Percentiles rank a stretch among this genome's conserved stretches.
Conservation (phyloP, 2,329 filamentous ascomycete species). For the Colletotrichum plurivorum region DNA sequence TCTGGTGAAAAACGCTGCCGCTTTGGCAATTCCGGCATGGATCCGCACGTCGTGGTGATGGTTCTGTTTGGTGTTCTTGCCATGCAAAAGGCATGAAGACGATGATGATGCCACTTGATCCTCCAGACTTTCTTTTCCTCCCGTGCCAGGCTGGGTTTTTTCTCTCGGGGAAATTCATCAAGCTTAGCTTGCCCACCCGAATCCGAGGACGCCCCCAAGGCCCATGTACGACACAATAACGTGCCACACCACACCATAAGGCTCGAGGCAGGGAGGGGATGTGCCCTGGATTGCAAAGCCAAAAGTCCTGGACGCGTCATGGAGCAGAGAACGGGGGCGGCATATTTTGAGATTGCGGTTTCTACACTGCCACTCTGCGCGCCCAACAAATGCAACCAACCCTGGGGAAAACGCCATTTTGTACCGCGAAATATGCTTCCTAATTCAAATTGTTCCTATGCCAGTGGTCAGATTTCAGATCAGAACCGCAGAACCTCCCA, state of each 20-base stretch:
- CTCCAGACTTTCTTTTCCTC: background rate
- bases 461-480: slow-evolving; percentile 20
- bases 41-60: background rate
- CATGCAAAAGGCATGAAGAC: background rate
- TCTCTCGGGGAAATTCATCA: slow-evolving; percentile 2
- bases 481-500: no score
- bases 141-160: background rate
- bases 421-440: slow-evolving; percentile 13
- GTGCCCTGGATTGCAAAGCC: slow-evolving; percentile 1
- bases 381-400: slow-evolving; percentile 27
- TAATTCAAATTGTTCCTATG: slow-evolving; percentile 21
- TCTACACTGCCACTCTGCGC: slow-evolving; percentile 27
- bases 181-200: background rate
- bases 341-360: slow-evolving; percentile 31
- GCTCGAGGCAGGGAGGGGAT: background rate
- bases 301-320: slow-evolving; percentile 30
- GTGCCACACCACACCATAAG: background rate
- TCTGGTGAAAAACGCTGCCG: background rate
- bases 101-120: background rate
- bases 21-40: background rate
- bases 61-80: background rate
- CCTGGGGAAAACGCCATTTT: slow-evolving; percentile 22
- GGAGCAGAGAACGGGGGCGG: slow-evolving; percentile 15
- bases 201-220: no score
- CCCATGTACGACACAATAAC: no score